Evolutionary conservation across 495 filamentous ascomycete genomes (phyloP).

Genomic region (Penicillium canescens): DNA sequence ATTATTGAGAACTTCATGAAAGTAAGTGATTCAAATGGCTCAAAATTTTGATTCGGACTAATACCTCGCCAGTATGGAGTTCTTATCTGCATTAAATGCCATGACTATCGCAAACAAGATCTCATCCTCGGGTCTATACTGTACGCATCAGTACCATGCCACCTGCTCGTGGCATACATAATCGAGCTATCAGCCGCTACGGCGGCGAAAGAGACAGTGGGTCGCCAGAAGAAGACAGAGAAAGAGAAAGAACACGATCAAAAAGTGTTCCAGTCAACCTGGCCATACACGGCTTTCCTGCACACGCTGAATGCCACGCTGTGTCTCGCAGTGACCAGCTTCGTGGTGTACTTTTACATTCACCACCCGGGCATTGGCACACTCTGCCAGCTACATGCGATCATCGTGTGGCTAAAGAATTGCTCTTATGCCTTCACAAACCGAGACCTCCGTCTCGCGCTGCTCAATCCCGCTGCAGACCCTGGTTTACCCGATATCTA

Average conservation of each 20-base stretch:
- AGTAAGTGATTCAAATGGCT: conserved; percentile 43
- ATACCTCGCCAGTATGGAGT: conserved; percentile 72
- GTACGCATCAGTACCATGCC: conserved; percentile 83
- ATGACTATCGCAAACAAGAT: conserved; percentile 82
- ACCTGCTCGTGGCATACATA: conserved; percentile 84
- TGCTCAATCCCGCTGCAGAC: conserved; percentile 62
- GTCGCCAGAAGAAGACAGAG: conserved; percentile 59
- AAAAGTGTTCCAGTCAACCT: conserved; percentile 64
- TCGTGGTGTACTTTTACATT: conserved; percentile 83
- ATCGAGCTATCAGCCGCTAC: conserved; percentile 80
- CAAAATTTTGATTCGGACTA: not conserved
- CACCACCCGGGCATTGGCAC: conserved; percentile 94
- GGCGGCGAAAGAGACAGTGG: conserved; percentile 68
- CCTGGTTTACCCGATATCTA: conserved; percentile 78
- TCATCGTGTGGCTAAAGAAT: conserved; percentile 94
- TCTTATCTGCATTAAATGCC: conserved; percentile 86
- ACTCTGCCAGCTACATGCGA: conserved; percentile 83
- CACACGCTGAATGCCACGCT: conserved; percentile 82
- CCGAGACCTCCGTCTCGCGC: conserved; percentile 87
- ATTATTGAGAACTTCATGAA: conserved; percentile 98
- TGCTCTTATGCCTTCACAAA: conserved; percentile 97
- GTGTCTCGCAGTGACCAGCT: conserved; percentile 78
- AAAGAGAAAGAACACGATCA: conserved; percentile 52
- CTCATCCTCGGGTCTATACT: conserved; percentile 71
- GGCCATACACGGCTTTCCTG: conserved; percentile 71